A percentile compares a stretch with the other conserved stretches of the same genome.
Conservation (phyloP, 352 stramenopile species). For the Sclerospora graminicola region DNA sequence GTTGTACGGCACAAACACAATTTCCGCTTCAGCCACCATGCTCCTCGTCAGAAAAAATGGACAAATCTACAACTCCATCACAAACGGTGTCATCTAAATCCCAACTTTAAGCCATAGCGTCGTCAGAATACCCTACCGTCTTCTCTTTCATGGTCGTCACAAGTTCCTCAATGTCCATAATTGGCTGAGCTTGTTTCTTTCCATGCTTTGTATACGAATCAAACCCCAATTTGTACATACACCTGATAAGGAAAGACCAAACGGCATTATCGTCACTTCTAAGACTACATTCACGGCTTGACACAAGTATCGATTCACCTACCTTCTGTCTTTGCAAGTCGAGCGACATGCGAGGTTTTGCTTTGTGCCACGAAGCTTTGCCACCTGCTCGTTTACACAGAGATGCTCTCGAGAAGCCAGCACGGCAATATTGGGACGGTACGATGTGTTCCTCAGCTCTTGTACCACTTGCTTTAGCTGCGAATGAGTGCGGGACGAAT, state of each 20-base stretch:
- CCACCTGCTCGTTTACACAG: slow-evolving; percentile 93
- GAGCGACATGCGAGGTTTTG: slow-evolving; percentile 84
- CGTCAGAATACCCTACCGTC: slow-evolving; percentile 20
- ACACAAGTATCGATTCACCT: slow-evolving; percentile 3
- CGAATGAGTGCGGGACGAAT: slow-evolving; percentile 97
- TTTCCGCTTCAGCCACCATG: slow-evolving; percentile 88
- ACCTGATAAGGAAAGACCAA: slow-evolving; percentile 22
- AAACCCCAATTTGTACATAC: slow-evolving; percentile 70
- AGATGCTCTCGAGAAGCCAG: slow-evolving; percentile 95
- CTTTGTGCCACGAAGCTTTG: slow-evolving; percentile 65
- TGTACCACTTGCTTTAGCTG: slow-evolving; percentile 96
- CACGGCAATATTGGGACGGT: slow-evolving; percentile 81
- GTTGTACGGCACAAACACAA: slow-evolving; percentile 99
- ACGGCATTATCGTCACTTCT: not conserved
- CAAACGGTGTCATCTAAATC: slow-evolving; percentile 13
- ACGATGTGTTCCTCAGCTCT: slow-evolving; percentile 94
- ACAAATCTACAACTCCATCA: slow-evolving; percentile 70
- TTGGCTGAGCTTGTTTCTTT: slow-evolving; percentile 42
- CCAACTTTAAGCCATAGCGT: not conserved
- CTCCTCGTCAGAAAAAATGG: slow-evolving; percentile 95
- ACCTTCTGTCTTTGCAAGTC: slow-evolving; percentile 86
- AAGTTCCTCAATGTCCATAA: slow-evolving; percentile 99
- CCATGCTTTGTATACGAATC: slow-evolving; percentile 43
- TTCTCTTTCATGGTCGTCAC: slow-evolving; percentile 80
- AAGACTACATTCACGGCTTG: not conserved